These are phyloP conservation scores for Talaromyces sp. DNA, from an alignment of 2,329 filamentous ascomycete genomes.

Conservation along the genomic window DNA sequence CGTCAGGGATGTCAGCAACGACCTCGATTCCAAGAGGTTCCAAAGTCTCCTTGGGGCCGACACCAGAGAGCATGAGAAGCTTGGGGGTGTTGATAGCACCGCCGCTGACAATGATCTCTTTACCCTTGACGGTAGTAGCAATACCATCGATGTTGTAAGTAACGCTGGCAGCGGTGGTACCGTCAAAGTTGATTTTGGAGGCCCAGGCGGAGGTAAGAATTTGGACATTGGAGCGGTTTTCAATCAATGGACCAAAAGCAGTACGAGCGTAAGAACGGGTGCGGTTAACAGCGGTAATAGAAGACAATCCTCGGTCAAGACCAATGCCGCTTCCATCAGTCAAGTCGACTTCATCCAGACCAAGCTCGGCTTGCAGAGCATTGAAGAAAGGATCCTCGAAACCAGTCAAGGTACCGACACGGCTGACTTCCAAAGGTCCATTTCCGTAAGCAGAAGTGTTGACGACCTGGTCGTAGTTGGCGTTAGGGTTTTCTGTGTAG, in stretches of 20 bases:
- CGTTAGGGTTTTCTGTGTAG: background rate
- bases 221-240: background rate
- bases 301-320: background rate
- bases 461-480: background rate
- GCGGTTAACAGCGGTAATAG: background rate
- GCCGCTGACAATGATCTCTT: slow-evolving; percentile 47
- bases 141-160: background rate
- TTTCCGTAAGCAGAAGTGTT: background rate
- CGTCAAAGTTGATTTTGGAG: background rate
- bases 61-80: slow-evolving; percentile 32
- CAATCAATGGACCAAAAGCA: background rate
- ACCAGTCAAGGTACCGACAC: background rate
- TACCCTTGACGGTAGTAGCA: slow-evolving; percentile 17
- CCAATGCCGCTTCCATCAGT: background rate
- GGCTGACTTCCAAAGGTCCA: background rate
- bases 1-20: slow-evolving; percentile 24
- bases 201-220: background rate
- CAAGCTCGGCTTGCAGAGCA: background rate
- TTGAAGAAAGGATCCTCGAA: background rate
- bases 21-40: slow-evolving; percentile 27
- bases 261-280: background rate
- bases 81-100: slow-evolving; percentile 47
- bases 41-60: slow-evolving; percentile 34
- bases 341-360: background rate
- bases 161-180: background rate